Percentiles rank a stretch among this genome's conserved stretches.
Evolutionary conservation across 2,329 filamentous ascomycete species (phyloP).

Genomic region (Chalara sp.): DNA sequence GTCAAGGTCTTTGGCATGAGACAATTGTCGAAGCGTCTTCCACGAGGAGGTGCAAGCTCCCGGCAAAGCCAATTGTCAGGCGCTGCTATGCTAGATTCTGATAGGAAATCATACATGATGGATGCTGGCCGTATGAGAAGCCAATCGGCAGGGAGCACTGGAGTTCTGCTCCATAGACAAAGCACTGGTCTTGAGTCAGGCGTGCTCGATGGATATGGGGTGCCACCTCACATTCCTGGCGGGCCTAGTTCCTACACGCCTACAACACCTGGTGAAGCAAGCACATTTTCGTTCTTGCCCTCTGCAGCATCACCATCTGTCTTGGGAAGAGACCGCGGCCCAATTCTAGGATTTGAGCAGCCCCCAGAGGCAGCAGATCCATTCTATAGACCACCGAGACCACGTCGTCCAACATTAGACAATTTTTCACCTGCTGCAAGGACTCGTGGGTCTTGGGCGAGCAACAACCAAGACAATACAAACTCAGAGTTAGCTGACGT

Average conservation of each 20-base stretch:
- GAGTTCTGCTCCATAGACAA: slow-evolving; percentile 49
- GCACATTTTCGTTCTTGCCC: slow-evolving; percentile 64
- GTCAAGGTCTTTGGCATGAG: slow-evolving; percentile 89
- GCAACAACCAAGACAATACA: slow-evolving; percentile 31
- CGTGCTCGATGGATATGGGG: slow-evolving; percentile 36
- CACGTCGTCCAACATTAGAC: slow-evolving; percentile 59
- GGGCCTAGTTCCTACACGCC: slow-evolving; percentile 60
- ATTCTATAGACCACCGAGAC: slow-evolving; percentile 81
- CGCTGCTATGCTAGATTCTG: slow-evolving; percentile 68
- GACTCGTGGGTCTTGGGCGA: slow-evolving; percentile 38
- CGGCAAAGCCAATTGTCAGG: slow-evolving; percentile 79
- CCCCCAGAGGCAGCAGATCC: slow-evolving; percentile 56
- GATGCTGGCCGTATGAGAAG: slow-evolving; percentile 48
- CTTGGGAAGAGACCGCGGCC: slow-evolving; percentile 22
- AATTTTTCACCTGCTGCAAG: slow-evolving; percentile 31
- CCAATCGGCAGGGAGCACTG: slow-evolving; percentile 54
- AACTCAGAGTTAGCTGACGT: slow-evolving; percentile 33
- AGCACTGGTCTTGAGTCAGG: slow-evolving; percentile 48
- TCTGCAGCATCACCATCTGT: slow-evolving; percentile 30
- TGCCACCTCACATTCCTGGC: slow-evolving; percentile 30
- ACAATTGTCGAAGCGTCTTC: slow-evolving; percentile 70
- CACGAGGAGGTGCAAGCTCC: slow-evolving; percentile 55
- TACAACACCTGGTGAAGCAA: slow-evolving; percentile 66
- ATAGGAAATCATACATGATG: slow-evolving; percentile 54
- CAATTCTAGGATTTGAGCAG: slow-evolving; percentile 39